Conservation (phyloP, 2,329 filamentous ascomycete genomes). For the Hypoxylon sp. region DNA sequence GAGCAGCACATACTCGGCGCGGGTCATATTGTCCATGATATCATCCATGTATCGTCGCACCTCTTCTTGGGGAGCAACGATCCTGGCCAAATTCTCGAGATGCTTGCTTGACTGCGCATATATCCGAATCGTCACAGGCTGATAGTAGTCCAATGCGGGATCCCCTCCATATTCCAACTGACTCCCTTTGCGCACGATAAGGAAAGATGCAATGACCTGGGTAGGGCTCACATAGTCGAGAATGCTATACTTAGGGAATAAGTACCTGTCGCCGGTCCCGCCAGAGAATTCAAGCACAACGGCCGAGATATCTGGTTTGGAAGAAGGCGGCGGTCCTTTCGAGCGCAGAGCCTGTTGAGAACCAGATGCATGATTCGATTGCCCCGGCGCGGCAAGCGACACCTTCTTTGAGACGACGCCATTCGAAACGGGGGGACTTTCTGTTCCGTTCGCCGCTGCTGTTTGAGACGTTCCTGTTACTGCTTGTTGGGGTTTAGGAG, state of each 20-base stretch:
- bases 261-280: conserved; percentile 79
- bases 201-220: conserved; percentile 79
- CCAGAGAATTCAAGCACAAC: conserved; percentile 78
- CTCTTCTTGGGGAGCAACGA: conserved; percentile 74
- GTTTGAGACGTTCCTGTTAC: conserved; percentile 43
- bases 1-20: conserved; percentile 76
- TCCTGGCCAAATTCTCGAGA: conserved; percentile 72
- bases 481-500: conserved; percentile 46
- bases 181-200: conserved; percentile 81
- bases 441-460: conserved; percentile 53
- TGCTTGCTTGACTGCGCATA: conserved; percentile 68
- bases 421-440: conserved; percentile 52
- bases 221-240: conserved; percentile 74
- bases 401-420: conserved; percentile 53
- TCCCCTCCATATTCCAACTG: conserved; percentile 76
- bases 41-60: conserved; percentile 78
- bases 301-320: conserved; percentile 74
- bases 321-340: conserved; percentile 68
- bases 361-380: conserved; percentile 39
- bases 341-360: conserved; percentile 71
- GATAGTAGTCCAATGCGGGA: conserved; percentile 78
- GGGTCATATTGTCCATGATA: conserved; percentile 77
- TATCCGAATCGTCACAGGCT: conserved; percentile 77
- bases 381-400: conserved; percentile 42
- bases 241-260: conserved; percentile 84